Evolutionary conservation across 306 rosid genomes (phyloP).

Genomic region (Acmispon strigosus): DNA sequence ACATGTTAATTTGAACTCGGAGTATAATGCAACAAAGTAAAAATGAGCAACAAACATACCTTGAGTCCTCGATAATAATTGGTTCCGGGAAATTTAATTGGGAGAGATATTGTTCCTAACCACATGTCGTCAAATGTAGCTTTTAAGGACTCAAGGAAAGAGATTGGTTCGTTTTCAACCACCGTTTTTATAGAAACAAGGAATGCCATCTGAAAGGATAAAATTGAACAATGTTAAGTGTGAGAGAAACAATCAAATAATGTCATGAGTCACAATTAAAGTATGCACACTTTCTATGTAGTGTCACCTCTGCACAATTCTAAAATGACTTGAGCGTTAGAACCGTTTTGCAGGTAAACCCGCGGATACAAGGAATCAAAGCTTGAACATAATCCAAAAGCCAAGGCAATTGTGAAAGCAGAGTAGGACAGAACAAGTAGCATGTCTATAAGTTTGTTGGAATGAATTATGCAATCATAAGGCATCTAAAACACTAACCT

Average conservation of each 20-base stretch:
- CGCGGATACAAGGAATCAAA: no score
- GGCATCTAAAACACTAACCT: conserved; percentile 19
- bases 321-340: no score
- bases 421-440: no score
- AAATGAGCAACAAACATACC: conserved; percentile 21
- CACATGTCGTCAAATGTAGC: conserved; percentile 49
- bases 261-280: no score
- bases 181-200: conserved; percentile 46
- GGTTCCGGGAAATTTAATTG: conserved; percentile 72
- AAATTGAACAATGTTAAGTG: background rate
- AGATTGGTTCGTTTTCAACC: conserved; percentile 39
- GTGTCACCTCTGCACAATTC: no score
- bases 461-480: no score
- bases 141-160: conserved; percentile 33
- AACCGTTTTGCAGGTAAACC: no score
- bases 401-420: no score
- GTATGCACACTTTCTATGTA: no score
- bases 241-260: no score
- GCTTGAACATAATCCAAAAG: no score
- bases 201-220: conserved; percentile 57
- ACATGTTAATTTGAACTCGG: background rate
- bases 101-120: conserved; percentile 57
- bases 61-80: conserved; percentile 48
- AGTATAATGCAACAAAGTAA: background rate
- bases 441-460: no score